Evolutionary conservation across 805 yeast genomes (phyloP).

Genomic region (Allodekkera sacchari): DNA sequence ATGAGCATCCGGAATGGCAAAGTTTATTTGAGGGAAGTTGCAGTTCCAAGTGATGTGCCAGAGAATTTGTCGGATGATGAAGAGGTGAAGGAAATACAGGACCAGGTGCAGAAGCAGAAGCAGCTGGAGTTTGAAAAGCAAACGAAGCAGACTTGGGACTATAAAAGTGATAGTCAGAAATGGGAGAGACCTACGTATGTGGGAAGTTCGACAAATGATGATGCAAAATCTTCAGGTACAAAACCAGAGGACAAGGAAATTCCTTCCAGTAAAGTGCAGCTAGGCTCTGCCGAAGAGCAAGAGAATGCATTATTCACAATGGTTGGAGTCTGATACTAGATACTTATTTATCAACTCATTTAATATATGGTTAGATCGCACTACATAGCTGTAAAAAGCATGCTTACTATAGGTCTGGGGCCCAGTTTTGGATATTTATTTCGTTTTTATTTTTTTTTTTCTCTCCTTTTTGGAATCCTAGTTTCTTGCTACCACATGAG

Average conservation of each 20-base stretch:
- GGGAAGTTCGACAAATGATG: conserved; percentile 8
- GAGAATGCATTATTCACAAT: conserved; percentile 22
- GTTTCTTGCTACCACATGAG: not conserved
- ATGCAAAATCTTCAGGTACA: no score
- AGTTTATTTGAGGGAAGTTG: conserved; percentile 52
- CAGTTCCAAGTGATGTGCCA: conserved; percentile 13
- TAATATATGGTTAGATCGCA: no score
- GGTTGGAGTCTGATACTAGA: conserved; percentile 17
- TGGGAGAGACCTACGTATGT: conserved; percentile 39
- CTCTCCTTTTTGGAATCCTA: not conserved
- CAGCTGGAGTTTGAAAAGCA: conserved; percentile 22
- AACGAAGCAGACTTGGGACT: conserved; percentile 46
- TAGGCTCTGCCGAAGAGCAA: conserved; percentile 23
- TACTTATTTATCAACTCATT: no score
- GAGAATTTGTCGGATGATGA: conserved; percentile 26
- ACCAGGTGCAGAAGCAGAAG: conserved; percentile 29
- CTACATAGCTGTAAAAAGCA: no score
- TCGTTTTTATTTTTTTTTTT: conserved; percentile 4
- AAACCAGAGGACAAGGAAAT: conserved; percentile 10
- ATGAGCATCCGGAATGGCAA: conserved; percentile 78
- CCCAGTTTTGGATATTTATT: no score
- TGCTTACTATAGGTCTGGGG: no score
- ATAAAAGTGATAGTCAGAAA: conserved; percentile 40
- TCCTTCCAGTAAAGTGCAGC: no score
- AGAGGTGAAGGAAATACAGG: conserved; percentile 26